Evolutionary conservation across 2,329 filamentous ascomycete genomes (phyloP).

Genomic region (Teratosphaeria viscida): DNA sequence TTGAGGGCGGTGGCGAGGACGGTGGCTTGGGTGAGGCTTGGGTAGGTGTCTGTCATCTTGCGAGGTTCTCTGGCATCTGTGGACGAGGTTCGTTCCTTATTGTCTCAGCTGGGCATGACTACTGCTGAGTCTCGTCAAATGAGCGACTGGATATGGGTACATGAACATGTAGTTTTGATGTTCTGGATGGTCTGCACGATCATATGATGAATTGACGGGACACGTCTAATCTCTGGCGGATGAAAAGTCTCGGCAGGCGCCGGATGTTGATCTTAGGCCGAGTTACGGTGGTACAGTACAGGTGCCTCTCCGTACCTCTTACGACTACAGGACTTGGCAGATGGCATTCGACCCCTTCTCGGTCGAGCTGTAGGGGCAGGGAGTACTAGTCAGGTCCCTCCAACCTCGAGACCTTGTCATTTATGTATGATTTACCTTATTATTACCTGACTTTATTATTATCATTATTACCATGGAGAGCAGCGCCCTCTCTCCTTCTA

Average conservation of each 20-base stretch:
- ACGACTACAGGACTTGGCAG: too few relatives aligned
- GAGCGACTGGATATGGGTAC: background rate
- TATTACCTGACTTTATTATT: background rate
- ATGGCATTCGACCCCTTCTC: too few relatives aligned
- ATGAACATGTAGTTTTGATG: background rate
- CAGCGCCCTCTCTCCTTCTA: background rate
- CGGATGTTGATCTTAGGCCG: background rate
- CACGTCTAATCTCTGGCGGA: background rate
- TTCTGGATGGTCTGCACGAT: background rate
- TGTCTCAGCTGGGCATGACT: background rate
- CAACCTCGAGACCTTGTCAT: too few relatives aligned
- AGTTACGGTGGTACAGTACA: background rate
- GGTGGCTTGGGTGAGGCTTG: constrained; percentile 80
- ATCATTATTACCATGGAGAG: background rate
- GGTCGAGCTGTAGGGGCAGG: background rate
- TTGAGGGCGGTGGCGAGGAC: constrained; percentile 81
- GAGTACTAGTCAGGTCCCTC: background rate
- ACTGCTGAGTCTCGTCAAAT: background rate
- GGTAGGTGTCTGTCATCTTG: constrained; percentile 68
- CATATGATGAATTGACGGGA: background rate
- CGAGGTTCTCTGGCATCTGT: background rate
- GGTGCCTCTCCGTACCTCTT: too few relatives aligned
- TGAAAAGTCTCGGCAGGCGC: background rate
- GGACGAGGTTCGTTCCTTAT: too few relatives aligned
- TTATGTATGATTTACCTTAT: too few relatives aligned